These are phyloP conservation scores for Hypoxylon sp. DNA, from an alignment of 2,329 filamentous ascomycete genomes.

Conservation along the genomic window DNA sequence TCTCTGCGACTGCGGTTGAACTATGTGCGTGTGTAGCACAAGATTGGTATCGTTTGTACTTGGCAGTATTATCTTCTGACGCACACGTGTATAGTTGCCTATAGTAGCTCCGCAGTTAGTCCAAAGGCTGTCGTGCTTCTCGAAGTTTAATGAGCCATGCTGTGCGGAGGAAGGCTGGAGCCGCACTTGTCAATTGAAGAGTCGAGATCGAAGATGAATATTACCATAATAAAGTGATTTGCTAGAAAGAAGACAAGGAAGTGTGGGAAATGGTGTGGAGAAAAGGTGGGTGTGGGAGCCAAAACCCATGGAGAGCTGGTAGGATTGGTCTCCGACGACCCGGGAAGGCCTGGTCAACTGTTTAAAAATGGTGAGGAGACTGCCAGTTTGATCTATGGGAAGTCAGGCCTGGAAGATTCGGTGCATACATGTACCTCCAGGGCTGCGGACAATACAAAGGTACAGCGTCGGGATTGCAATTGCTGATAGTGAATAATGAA, in stretches of 20 bases:
- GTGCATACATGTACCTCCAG: no score
- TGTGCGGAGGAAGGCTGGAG: constrained; percentile 24
- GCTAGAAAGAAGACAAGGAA: constrained; percentile 28
- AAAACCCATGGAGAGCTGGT: constrained; percentile 32
- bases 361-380: constrained; percentile 23
- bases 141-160: constrained; percentile 13
- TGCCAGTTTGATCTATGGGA: constrained; percentile 24
- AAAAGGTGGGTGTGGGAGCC: constrained; percentile 41
- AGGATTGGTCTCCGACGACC: constrained; percentile 44
- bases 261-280: constrained; percentile 41
- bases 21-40: constrained; percentile 15
- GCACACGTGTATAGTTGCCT: constrained; percentile 16
- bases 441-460: constrained; percentile 21
- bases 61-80: constrained; percentile 20
- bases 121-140: constrained; percentile 26
- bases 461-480: constrained; percentile 2
- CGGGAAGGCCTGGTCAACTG: constrained; percentile 40
- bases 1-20: constrained; percentile 23
- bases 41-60: constrained; percentile 17
- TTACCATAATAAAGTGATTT: constrained; percentile 37
- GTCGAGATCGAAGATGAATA: constrained; percentile 17
- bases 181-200: constrained; percentile 34
- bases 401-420: constrained; percentile 40
- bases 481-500: constrained; percentile 12
- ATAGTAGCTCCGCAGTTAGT: constrained; percentile 23